Evolutionary conservation across 805 yeast genomes (phyloP), one percentile per base, ranked within the genome.

Genomic region (Schizosaccharomyces octosporus): DNA sequence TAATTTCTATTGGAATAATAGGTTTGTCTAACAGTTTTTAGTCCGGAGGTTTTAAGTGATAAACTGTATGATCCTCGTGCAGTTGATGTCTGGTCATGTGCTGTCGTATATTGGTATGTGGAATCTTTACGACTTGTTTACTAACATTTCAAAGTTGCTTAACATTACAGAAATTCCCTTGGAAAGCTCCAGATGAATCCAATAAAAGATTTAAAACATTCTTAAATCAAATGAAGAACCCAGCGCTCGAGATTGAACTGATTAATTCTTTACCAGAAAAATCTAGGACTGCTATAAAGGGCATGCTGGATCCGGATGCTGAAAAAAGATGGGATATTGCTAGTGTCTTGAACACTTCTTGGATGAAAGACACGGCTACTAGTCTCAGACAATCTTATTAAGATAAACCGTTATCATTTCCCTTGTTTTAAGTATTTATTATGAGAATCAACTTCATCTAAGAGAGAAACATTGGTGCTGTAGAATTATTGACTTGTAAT

Each of bases 21-120:
- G 2, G 2, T 4, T 17, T 17, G 11, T 19, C 51, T 19, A 45
- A n/a, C 21, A 15, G 2, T n/a, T 19, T 45, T 9, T 21, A 45
- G 51, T 0, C 97, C 97, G 0, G 98, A 90, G 70, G 89, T 90
- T 54, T 77, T 90, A 62, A 69, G 73, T 24, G 72, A 73, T 61
- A 64, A 68, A 51, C 71, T 71, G 29, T 90, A 90, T 71, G 96
- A 90, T 70, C 93, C 97, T 19, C 79, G 93, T 60, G 82, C 83
- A 5, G 86, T 83, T 1, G 98, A 90, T 70, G 79, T 88, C 29
- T 90, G 98, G 98, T 86, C 95, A 0, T 75, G 87, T 61, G 97
- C 95, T 0, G 85, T 90, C 36, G 87, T 93, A 61, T 90, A 79
- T 69, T 87, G 95, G 70, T 45, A 19, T 5, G 51, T 45, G 27